Evolutionary conservation across 768 basidiomycete species (phyloP).

Genomic region (Rubroboletus pulcherrimus): DNA sequence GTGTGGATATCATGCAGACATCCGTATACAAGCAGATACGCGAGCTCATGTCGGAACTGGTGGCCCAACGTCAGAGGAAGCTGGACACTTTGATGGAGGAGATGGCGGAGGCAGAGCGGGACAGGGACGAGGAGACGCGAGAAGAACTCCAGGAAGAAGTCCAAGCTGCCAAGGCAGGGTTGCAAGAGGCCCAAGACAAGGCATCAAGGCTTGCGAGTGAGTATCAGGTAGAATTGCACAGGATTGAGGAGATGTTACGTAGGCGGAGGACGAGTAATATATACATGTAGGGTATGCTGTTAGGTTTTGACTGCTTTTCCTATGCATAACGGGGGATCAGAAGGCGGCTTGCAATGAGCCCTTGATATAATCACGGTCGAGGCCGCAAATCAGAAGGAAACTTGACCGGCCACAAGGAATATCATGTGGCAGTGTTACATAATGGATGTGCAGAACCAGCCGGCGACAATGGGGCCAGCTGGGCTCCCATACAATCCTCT

Average conservation of each 20-base stretch:
- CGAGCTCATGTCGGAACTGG: slow-evolving; percentile 44
- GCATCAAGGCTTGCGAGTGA: slow-evolving; percentile 21
- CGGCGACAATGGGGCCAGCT: neutral
- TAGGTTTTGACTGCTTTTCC: neutral
- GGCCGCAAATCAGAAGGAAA: no score
- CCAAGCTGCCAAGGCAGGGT: slow-evolving; percentile 19
- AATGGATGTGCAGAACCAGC: neutral
- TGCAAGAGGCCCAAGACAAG: slow-evolving; percentile 24
- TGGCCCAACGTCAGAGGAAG: slow-evolving; percentile 42
- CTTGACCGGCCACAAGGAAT: no score
- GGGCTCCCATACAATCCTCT: neutral
- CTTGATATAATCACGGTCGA: no score
- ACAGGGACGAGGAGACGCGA: slow-evolving; percentile 42
- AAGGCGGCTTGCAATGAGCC: neutral
- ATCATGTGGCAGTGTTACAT: no score
- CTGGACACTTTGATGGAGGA: slow-evolving; percentile 42
- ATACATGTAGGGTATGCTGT: neutral
- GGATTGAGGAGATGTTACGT: slow-evolving; percentile 24
- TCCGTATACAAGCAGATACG: slow-evolving; percentile 50
- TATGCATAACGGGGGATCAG: neutral
- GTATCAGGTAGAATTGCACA: slow-evolving; percentile 25
- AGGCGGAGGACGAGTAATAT: slow-evolving; percentile 7
- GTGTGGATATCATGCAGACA: slow-evolving; percentile 47
- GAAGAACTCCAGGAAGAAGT: slow-evolving; percentile 42
- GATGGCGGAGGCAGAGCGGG: slow-evolving; percentile 41